Evolutionary conservation across 2,329 filamentous ascomycete species (phyloP).

Genomic region (Xylaria sp.): DNA sequence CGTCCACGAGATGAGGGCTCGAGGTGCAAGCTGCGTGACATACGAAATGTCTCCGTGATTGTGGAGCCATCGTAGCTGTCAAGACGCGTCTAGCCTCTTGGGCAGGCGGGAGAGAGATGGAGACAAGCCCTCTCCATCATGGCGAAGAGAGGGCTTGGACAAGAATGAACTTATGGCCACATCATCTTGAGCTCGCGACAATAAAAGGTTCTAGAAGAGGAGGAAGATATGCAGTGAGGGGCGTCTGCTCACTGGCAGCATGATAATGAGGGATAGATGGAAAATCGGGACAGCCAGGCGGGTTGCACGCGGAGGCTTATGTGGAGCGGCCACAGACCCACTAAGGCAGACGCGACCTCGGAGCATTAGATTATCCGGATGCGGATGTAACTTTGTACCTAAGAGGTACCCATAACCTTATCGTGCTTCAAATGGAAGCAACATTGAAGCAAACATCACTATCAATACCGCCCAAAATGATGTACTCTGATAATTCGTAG

Average conservation of each 20-base stretch:
- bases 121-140: slow-evolving; percentile 8
- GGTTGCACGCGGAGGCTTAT: slow-evolving; percentile 2
- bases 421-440: no score
- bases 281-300: not conserved
- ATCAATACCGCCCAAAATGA: no score
- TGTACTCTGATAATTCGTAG: no score
- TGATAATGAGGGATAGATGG: slow-evolving; percentile 10
- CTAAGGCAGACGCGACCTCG: slow-evolving; percentile 8
- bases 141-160: slow-evolving; percentile 5
- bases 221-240: not conserved
- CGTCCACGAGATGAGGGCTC: not conserved
- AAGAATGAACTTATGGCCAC: slow-evolving; percentile 18
- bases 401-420: no score
- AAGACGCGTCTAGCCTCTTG: not conserved
- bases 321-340: slow-evolving; percentile 12
- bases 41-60: not conserved
- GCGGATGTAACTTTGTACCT: not conserved
- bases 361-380: slow-evolving; percentile 19
- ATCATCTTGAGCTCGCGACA: slow-evolving; percentile 8
- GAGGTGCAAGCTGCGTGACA: not conserved
- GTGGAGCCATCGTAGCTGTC: not conserved
- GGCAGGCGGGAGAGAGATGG: not conserved
- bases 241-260: not conserved
- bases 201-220: not conserved
- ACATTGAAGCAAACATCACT: no score